Evolutionary conservation across 2,329 filamentous ascomycete species (phyloP).

Genomic region (Arthrinium puccinioides): DNA sequence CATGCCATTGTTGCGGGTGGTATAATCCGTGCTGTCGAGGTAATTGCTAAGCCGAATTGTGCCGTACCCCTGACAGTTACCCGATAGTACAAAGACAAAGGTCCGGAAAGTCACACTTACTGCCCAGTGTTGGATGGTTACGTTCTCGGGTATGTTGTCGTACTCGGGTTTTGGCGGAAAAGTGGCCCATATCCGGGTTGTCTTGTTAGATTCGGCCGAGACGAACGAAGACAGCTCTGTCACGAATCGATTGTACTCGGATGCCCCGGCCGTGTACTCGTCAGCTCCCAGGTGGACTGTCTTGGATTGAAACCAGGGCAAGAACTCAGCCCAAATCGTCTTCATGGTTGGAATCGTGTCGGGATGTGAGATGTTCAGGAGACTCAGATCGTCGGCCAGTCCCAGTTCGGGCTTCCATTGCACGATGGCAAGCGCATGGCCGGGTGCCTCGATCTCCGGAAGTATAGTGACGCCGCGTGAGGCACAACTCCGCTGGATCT

Average conservation of each 20-base stretch:
- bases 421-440: conserved; percentile 47
- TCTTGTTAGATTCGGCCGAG: conserved; percentile 29
- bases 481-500: conserved; percentile 44
- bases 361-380: conserved; percentile 48
- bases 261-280: conserved; percentile 39
- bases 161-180: conserved; percentile 34
- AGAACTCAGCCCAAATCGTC: conserved; percentile 43
- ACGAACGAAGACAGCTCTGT: conserved; percentile 43
- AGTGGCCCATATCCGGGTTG: conserved; percentile 49
- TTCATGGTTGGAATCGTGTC: conserved; percentile 46
- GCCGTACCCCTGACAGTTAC: no score
- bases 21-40: no score
- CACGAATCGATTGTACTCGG: conserved; percentile 45
- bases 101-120: no score
- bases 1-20: no score
- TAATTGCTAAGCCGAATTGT: no score
- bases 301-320: conserved; percentile 49
- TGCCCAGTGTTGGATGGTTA: conserved; percentile 51
- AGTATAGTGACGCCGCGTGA: conserved; percentile 49
- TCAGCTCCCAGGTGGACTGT: conserved; percentile 50
- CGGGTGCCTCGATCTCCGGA: conserved; percentile 53
- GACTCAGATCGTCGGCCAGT: conserved; percentile 34
- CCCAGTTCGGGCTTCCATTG: conserved; percentile 53
- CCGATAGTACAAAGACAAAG: no score
- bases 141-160: conserved; percentile 31